phyloP scores from a whole-genome alignment of 2,329 filamentous ascomycete species.

The Alternaria metachromatica region DNA sequence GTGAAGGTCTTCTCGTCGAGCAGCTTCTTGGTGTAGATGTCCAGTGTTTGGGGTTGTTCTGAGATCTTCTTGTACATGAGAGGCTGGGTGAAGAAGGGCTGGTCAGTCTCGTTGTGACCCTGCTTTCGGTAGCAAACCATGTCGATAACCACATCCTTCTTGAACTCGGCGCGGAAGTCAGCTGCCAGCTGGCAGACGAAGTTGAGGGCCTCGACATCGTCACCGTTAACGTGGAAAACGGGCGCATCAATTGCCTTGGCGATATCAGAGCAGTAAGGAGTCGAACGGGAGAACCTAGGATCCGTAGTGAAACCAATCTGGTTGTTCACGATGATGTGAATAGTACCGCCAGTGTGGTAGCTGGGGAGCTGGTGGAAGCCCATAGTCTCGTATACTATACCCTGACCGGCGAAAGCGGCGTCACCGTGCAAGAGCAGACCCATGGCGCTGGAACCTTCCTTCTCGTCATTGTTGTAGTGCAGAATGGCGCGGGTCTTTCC shows the following conservation, averaged over 20 bases:
- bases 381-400: constrained; percentile 97
- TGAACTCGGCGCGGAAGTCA: constrained; percentile 98
- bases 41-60: constrained; percentile 81
- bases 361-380: constrained; percentile 95
- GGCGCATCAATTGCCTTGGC: constrained; percentile 98
- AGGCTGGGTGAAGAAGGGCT: constrained; percentile 99
- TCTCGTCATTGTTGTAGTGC: constrained; percentile 98
- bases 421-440: constrained; percentile 95
- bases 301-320: constrained; percentile 99
- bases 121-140: constrained; percentile 99
- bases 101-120: constrained; percentile 99
- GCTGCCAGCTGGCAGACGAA: constrained; percentile 96
- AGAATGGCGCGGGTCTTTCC: constrained; percentile 98
- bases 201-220: constrained; percentile 98
- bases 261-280: constrained; percentile 98
- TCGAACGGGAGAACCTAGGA: constrained; percentile 94
- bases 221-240: constrained; percentile 98
- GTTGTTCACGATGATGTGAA: constrained; percentile 98
- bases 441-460: constrained; percentile 88
- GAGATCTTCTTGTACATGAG: constrained; percentile 99
- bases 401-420: constrained; percentile 94
- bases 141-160: constrained; percentile 97
- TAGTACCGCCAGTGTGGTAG: constrained; percentile 96
- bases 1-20: constrained; percentile 93
- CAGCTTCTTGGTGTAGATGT: constrained; percentile 91